A percentile compares a stretch with the other conserved stretches of the same genome.
Conservation (phyloP, 495 filamentous ascomycete genomes). For the Penicillium subrubescens region DNA sequence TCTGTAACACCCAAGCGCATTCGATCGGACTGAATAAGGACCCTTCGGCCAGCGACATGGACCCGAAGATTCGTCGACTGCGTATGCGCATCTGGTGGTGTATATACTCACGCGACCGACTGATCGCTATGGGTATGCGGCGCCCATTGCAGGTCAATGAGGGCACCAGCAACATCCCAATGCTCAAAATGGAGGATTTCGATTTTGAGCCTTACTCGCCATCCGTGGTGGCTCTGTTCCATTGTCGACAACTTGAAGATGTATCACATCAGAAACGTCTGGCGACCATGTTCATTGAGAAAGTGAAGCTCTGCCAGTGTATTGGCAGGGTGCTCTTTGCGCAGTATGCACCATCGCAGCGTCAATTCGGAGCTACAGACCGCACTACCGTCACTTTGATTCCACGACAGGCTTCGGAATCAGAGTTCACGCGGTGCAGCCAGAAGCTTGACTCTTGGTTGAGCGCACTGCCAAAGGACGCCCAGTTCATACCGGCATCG, state of each 20-base stretch:
- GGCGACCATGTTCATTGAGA: conserved; percentile 83
- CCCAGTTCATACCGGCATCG: conserved; percentile 42
- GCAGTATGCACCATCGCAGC: conserved; percentile 71
- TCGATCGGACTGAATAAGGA: conserved; percentile 81
- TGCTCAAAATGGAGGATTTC: conserved; percentile 78
- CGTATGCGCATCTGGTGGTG: conserved; percentile 91
- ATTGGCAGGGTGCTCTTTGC: conserved; percentile 78
- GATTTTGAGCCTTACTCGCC: conserved; percentile 66
- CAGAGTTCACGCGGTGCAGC: conserved; percentile 68
- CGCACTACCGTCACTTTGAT: conserved; percentile 81
- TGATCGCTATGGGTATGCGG: conserved; percentile 84
- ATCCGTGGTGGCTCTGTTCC: conserved; percentile 36
- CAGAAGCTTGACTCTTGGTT: conserved; percentile 71
- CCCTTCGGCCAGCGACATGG: conserved; percentile 66
- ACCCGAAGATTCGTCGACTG: conserved; percentile 56
- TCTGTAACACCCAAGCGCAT: conserved; percentile 77
- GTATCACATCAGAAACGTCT: conserved; percentile 64
- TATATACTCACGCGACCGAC: conserved; percentile 83
- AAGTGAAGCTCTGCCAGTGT: conserved; percentile 79
- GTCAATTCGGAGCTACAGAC: conserved; percentile 65
- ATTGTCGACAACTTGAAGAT: conserved; percentile 45
- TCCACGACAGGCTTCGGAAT: conserved; percentile 73
- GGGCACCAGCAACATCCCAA: conserved; percentile 82
- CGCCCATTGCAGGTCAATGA: conserved; percentile 83
- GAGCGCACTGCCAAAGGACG: conserved; percentile 61